Evolutionary conservation across 768 basidiomycete genomes (phyloP).

Genomic region (Suillus americanus): DNA sequence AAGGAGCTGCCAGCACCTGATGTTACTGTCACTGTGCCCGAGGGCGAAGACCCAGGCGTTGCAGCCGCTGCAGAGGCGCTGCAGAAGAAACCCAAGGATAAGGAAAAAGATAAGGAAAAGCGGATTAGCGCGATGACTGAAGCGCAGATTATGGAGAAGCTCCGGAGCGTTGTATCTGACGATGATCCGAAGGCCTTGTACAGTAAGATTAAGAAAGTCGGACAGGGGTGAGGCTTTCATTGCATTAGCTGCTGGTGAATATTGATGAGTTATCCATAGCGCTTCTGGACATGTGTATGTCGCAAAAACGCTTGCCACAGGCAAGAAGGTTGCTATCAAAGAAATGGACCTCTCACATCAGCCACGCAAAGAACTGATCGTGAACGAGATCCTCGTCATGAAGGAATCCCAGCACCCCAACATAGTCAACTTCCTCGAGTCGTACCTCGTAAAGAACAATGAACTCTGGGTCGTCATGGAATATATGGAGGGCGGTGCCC

Average conservation of each 20-base stretch:
- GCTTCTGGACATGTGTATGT: conserved; percentile 98
- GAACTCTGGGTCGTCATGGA: conserved; percentile 99
- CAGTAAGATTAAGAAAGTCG: conserved; percentile 98
- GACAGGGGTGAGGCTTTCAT: conserved; percentile 78
- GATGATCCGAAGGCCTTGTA: conserved; percentile 90
- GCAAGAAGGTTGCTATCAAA: conserved; percentile 94
- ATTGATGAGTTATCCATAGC: conserved; percentile 40
- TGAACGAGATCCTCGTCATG: conserved; percentile 98
- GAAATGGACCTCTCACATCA: conserved; percentile 97
- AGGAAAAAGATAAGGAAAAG: conserved; percentile 59
- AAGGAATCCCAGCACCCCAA: conserved; percentile 97
- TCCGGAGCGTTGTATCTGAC: conserved; percentile 81
- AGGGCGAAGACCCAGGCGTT: conserved; percentile 45
- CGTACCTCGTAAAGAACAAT: conserved; percentile 83
- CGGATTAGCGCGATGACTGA: conserved; percentile 96
- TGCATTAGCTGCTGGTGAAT: conserved; percentile 1
- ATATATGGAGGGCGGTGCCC: conserved; percentile 96
- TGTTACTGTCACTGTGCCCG: conserved; percentile 54
- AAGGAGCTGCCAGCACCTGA: conserved; percentile 32
- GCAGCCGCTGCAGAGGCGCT: conserved; percentile 73
- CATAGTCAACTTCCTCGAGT: conserved; percentile 93
- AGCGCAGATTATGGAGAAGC: conserved; percentile 97
- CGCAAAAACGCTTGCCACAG: conserved; percentile 82
- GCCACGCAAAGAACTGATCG: conserved; percentile 95
- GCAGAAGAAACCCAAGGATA: conserved; percentile 51